Base-by-base conservation (phyloP, 2,329 filamentous ascomycete species). In the Colletotrichum viniferum region DNA sequence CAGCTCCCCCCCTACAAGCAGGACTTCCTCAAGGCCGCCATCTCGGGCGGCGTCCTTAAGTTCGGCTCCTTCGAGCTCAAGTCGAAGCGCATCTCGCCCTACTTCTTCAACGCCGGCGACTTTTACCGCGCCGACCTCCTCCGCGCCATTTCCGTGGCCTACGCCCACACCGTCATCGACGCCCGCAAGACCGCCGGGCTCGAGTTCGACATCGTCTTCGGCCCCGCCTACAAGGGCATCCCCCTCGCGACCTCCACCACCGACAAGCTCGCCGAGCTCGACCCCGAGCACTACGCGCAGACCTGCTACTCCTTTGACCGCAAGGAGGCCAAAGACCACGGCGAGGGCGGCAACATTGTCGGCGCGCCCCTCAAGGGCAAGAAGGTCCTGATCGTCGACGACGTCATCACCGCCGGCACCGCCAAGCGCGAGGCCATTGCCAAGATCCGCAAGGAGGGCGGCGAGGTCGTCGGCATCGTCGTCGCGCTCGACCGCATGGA, bases 41-140 rank as follows among this genome's bases (percentile, higher is more conserved):
- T 96, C 78, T 85, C 87, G 26, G 92, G 92, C 80, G 90, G 90
- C 77, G 92, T 95, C 80, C 91, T 97, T 79, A 94, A 93, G 81
- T 97, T 97, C 84, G 95, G 95, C 84, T 92, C 90, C 83, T 97
- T 95, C 87, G 94, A 94, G 80, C 92, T 99, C 82, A 99, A 99
- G 88, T 98, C 96, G 69, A 95, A 95, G 86, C 95, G 96, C 81
- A 89, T 89, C 80, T 98, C 96, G 14, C 97, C 97, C 56, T 98
- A 98, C 90, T 98, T 98, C 89, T 98, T 98, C 92, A 98, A 98
- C 85, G 96, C 96, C 62, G 96, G 96, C 76, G 92, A 95, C 81
- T 97, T 98, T 86, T 95, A 97, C 89, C 93, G 93, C 68, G 94
- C 94, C 26, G 90, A 93, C 77, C 91, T 98, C 34, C 92, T 97